These are phyloP conservation scores for Brassica juncea DNA, from an alignment of 345 rosid genomes.

Conservation along the genomic window DNA sequence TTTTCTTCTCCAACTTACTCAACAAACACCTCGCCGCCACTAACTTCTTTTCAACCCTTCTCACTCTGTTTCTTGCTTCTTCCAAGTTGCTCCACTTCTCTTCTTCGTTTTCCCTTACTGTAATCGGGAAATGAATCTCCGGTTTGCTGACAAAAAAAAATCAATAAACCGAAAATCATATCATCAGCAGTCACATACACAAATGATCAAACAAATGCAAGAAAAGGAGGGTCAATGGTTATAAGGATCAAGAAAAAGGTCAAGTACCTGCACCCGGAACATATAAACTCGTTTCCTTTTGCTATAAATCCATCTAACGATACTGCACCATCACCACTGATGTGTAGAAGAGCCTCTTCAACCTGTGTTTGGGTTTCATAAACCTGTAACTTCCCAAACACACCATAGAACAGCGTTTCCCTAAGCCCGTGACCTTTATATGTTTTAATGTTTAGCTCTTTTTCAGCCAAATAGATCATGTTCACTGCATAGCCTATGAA, in stretches of 20 bases:
- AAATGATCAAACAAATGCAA: no score
- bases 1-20: background rate
- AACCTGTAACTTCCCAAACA: slow-evolving; percentile 60
- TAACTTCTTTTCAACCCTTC: background rate
- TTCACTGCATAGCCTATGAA: slow-evolving; percentile 72
- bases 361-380: slow-evolving; percentile 51
- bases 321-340: slow-evolving; percentile 46
- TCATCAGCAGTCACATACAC: background rate
- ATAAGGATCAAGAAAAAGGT: background rate
- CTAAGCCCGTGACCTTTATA: slow-evolving; percentile 49
- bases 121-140: slow-evolving; percentile 25
- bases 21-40: background rate
- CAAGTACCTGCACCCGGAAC: slow-evolving; percentile 50
- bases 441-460: slow-evolving; percentile 32
- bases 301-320: slow-evolving; percentile 66
- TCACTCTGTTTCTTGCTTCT: slow-evolving; percentile 10
- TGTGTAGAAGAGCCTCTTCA: slow-evolving; percentile 43
- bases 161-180: background rate
- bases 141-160: slow-evolving; percentile 6
- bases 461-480: slow-evolving; percentile 47
- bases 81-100: slow-evolving; percentile 11
- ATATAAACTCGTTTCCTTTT: slow-evolving; percentile 48
- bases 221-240: no score
- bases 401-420: slow-evolving; percentile 56
- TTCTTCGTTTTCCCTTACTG: slow-evolving; percentile 2